These are phyloP conservation scores for Bondarzewia mesenterica DNA, from an alignment of 1,284 basidiomycete species.

Conservation along the genomic window DNA sequence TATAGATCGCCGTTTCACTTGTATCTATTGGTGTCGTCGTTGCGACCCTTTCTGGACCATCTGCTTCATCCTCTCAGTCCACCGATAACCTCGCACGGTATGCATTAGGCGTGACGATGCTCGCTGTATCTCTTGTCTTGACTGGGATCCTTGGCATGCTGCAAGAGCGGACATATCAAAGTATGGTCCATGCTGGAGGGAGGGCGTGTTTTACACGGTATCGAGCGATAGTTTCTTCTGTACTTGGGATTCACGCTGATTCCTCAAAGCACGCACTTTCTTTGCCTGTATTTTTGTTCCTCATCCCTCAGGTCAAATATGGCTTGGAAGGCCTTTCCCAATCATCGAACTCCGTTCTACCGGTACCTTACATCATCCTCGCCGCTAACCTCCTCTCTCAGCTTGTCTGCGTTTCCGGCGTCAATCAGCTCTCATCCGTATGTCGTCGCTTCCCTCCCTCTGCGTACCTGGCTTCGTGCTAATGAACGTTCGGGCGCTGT, in stretches of 20 bases:
- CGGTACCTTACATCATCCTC: slow-evolving; percentile 44
- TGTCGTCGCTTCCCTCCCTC: slow-evolving; percentile 20
- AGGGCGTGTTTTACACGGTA: slow-evolving; percentile 82
- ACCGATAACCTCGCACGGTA: slow-evolving; percentile 41
- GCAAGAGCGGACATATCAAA: slow-evolving; percentile 74
- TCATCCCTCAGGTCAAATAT: slow-evolving; percentile 47
- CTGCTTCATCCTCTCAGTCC: slow-evolving; percentile 20
- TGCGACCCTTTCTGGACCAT: slow-evolving; percentile 63
- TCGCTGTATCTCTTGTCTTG: slow-evolving; percentile 63
- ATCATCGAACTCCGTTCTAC: slow-evolving; percentile 16
- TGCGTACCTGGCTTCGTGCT: background rate
- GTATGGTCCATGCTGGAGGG: slow-evolving; percentile 76
- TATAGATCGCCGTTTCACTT: slow-evolving; percentile 58
- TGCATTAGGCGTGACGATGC: slow-evolving; percentile 61
- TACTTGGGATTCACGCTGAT: background rate
- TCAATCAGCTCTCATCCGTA: slow-evolving; percentile 76
- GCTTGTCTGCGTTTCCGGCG: slow-evolving; percentile 80
- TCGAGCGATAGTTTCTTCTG: slow-evolving; percentile 8
- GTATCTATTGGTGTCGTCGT: slow-evolving; percentile 73
- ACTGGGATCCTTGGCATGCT: slow-evolving; percentile 71
- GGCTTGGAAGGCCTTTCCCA: slow-evolving; percentile 39
- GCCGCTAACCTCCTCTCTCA: slow-evolving; percentile 71
- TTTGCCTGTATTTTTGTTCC: slow-evolving; percentile 67
- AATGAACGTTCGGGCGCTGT: background rate
- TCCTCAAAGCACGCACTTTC: slow-evolving; percentile 54